Base-by-base conservation (phyloP, 2,329 filamentous ascomycete species). In the Botrytis fragariae region DNA sequence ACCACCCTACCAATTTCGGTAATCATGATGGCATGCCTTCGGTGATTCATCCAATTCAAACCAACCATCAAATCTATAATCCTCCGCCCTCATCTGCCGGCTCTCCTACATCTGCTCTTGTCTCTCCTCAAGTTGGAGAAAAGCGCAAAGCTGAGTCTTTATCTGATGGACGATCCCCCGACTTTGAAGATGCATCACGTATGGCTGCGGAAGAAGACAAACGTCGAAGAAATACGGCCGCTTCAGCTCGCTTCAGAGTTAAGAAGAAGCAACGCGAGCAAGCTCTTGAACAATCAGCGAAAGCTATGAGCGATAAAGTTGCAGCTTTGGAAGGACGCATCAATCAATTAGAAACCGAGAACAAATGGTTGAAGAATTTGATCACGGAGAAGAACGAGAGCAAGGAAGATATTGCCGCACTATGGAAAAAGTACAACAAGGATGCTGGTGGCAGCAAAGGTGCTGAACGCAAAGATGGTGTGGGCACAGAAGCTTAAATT, bases 221-320 rank as follows among this genome's bases (percentile, higher is more conserved):
- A 85, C 91, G 94, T 68, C 90, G 93, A 74, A 90, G 94, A 76
- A 97, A 97, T 84, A 97, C 94, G 3, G 94, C 94, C 45, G 94
- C 94, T 72, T 94, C 91, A 77, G 94, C 94, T 29, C 92, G 94
- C 68, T 97, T 97, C 87, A 92, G 94, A 74, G 90, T 96, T 81
- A 97, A 97, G 90, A 97, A 97, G 91, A 97, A 97, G 89, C 93
- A 96, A 84, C 91, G 94, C 69, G 94, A 97, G 85, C 92, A 95
- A 82, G 92, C 93, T 14, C 89, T 97, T 70, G 93, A 95, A 83
- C 90, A 90, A 79, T 91, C 90, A 5, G 91, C 93, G 79, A 94
- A 94, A 83, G 94, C 97, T 77, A 93, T 95, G 84, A 89, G 89
- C 42, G 92, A 96, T 63, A 94, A 94, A 84, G 92, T 95, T 69